Percentiles rank a stretch among this genome's conserved stretches.
These are phyloP conservation scores for Mycena vulgaris DNA, from an alignment of 768 basidiomycete species.

Conservation along the genomic window DNA sequence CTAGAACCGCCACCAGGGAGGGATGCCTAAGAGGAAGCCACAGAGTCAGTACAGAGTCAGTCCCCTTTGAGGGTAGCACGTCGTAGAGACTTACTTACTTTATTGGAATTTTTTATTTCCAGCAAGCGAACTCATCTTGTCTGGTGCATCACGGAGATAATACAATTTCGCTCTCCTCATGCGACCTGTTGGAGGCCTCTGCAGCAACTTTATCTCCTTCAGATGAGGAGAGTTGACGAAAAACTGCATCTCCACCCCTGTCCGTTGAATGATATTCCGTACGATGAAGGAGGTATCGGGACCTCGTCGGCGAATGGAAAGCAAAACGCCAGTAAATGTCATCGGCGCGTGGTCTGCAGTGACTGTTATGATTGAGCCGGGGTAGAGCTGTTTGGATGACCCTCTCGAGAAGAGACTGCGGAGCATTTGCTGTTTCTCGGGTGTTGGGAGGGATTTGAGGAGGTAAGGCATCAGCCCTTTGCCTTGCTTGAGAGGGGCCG, in stretches of 20 bases:
- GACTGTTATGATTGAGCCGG: slow-evolving; percentile 91
- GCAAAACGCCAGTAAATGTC: slow-evolving; percentile 90
- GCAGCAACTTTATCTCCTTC: slow-evolving; percentile 88
- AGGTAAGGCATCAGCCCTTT: slow-evolving; percentile 87
- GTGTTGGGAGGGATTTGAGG: slow-evolving; percentile 72
- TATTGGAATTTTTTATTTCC: slow-evolving; percentile 55
- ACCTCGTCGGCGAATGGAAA: slow-evolving; percentile 87
- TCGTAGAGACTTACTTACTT: slow-evolving; percentile 19
- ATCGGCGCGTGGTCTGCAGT: slow-evolving; percentile 84
- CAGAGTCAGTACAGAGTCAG: too few relatives aligned
- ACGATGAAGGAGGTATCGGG: slow-evolving; percentile 90
- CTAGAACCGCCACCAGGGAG: too few relatives aligned
- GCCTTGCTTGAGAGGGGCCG: slow-evolving; percentile 69
- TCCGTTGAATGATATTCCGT: slow-evolving; percentile 91
- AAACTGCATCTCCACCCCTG: slow-evolving; percentile 95
- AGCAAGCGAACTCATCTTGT: slow-evolving; percentile 87
- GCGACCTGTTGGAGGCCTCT: slow-evolving; percentile 72
- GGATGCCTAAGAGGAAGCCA: background rate
- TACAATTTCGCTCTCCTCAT: slow-evolving; percentile 86
- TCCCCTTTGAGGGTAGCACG: too few relatives aligned
- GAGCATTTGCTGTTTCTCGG: slow-evolving; percentile 80
- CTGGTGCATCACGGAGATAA: slow-evolving; percentile 86
- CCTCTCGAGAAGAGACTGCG: slow-evolving; percentile 79
- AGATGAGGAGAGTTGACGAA: slow-evolving; percentile 89
- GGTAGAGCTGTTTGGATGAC: slow-evolving; percentile 76